These are phyloP conservation scores for Pseudogymnoascus sp. DNA, from an alignment of 2,329 filamentous ascomycete genomes.

Conservation along the genomic window DNA sequence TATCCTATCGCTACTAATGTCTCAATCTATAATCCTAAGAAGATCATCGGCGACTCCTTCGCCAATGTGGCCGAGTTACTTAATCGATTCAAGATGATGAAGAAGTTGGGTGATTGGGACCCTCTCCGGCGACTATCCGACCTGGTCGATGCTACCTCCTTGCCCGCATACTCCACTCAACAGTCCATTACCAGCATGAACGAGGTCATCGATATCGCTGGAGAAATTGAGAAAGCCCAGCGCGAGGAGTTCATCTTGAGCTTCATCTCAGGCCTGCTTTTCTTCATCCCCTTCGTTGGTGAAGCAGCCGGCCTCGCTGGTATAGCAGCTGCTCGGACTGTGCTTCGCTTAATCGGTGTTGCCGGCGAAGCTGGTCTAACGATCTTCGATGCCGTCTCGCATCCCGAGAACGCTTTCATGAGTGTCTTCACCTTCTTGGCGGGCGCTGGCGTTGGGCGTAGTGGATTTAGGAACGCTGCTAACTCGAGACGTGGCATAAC, in stretches of 20 bases:
- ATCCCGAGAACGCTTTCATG: background rate
- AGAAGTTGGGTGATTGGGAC: background rate
- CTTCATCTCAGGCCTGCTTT: conserved; percentile 36
- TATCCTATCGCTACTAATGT: background rate
- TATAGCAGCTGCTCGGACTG: background rate
- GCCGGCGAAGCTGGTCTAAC: background rate
- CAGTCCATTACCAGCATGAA: conserved; percentile 13
- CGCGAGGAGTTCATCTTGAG: conserved; percentile 51
- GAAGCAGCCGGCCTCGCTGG: background rate
- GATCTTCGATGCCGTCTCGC: background rate
- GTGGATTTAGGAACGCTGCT: background rate
- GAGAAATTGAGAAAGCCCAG: conserved; percentile 48
- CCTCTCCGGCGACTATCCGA: too few relatives aligned
- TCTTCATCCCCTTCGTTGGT: background rate
- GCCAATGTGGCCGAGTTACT: background rate
- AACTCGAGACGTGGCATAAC: background rate
- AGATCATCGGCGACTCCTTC: background rate
- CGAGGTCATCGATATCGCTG: conserved; percentile 27
- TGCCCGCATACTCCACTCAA: background rate
- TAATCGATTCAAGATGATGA: background rate
- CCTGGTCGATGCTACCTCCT: background rate
- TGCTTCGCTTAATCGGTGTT: background rate
- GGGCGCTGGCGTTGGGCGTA: background rate
- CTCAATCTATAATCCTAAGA: background rate
- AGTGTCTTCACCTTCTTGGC: background rate